Percentiles rank a stretch among this genome's conserved stretches.
Evolutionary conservation across 495 filamentous ascomycete species (phyloP).

Genomic region (Daldinia vernicosa): DNA sequence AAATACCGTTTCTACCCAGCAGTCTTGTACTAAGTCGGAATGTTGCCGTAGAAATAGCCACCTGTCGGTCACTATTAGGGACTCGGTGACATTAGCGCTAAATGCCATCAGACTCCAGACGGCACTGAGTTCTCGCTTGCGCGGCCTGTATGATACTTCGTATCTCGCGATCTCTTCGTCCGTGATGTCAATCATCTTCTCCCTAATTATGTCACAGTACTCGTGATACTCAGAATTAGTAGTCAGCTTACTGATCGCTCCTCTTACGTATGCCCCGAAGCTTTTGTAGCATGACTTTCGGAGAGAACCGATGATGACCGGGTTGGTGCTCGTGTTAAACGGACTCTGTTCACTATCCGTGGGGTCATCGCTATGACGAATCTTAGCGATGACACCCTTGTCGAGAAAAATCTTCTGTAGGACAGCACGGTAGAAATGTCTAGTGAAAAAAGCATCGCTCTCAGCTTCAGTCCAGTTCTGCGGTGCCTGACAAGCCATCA

Average conservation of each 20-base stretch:
- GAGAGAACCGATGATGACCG: constrained; percentile 86
- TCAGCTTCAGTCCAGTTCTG: constrained; percentile 86
- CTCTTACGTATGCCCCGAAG: constrained; percentile 79
- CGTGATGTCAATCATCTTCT: constrained; percentile 68
- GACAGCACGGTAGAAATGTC: constrained; percentile 92
- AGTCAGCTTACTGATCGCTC: constrained; percentile 77
- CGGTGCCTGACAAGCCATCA: constrained; percentile 96
- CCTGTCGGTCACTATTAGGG: constrained; percentile 87
- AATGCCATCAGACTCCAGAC: constrained; percentile 97
- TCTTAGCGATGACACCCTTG: constrained; percentile 71
- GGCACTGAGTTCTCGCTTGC: constrained; percentile 83
- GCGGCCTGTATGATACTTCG: constrained; percentile 65
- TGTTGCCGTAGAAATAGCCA: constrained; percentile 91
- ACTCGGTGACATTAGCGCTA: constrained; percentile 86
- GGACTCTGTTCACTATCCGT: constrained; percentile 49
- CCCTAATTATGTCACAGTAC: constrained; percentile 63
- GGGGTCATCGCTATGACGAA: constrained; percentile 56
- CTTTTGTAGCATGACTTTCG: constrained; percentile 80
- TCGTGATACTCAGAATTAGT: constrained; percentile 63
- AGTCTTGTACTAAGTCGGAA: constrained; percentile 67
- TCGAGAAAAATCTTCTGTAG: constrained; percentile 92
- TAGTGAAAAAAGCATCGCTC: constrained; percentile 86
- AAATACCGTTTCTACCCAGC: constrained; percentile 94
- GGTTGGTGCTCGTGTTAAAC: constrained; percentile 67
- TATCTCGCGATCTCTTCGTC: constrained; percentile 79